These are phyloP conservation scores for Phaeomoniella chlamydospora DNA, from an alignment of 2,329 filamentous ascomycete genomes.

Conservation along the genomic window DNA sequence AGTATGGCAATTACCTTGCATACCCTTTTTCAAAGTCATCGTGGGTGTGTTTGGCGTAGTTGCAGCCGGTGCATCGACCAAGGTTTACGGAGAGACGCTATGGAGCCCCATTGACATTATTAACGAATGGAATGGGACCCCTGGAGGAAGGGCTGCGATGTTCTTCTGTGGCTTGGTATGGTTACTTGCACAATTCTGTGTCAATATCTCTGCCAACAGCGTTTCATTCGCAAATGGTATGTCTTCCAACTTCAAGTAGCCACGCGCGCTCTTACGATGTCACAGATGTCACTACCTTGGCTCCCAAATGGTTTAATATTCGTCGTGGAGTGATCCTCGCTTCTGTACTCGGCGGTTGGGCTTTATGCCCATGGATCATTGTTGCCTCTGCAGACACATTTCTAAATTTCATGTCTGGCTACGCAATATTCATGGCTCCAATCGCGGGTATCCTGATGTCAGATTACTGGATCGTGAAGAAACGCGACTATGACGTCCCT, in stretches of 20 bases:
- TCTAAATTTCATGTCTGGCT: conserved; percentile 13
- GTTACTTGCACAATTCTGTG: conserved; percentile 11
- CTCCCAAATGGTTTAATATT: conserved; percentile 8
- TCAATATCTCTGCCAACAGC: conserved; percentile 8
- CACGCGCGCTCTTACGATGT: conserved; percentile 3
- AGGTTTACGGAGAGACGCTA: conserved; percentile 15
- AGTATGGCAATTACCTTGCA: conserved; percentile 26
- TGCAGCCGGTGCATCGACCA: conserved; percentile 14
- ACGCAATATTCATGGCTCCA: conserved; percentile 15
- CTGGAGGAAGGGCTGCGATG: conserved; percentile 9
- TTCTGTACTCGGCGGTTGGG: conserved; percentile 8
- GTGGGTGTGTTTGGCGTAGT: conserved; percentile 14
- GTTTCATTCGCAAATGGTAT: conserved; percentile 7
- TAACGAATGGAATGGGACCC: conserved; percentile 10
- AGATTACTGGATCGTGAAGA: conserved; percentile 45
- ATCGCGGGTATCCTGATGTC: conserved; percentile 45
- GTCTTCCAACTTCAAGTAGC: conserved; percentile 1
- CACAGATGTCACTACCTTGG: conserved; percentile 8
- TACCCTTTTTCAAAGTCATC: conserved; percentile 23
- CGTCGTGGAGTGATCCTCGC: conserved; percentile 10
- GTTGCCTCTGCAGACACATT: conserved; percentile 11
- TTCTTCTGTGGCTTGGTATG: conserved; percentile 15
- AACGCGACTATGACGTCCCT: conserved; percentile 28
- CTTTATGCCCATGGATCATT: conserved; percentile 15
- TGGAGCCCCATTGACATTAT: conserved; percentile 17